These are phyloP conservation scores for Ogataea paraovalis DNA, from an alignment of 805 yeast genomes.

Conservation along the genomic window DNA sequence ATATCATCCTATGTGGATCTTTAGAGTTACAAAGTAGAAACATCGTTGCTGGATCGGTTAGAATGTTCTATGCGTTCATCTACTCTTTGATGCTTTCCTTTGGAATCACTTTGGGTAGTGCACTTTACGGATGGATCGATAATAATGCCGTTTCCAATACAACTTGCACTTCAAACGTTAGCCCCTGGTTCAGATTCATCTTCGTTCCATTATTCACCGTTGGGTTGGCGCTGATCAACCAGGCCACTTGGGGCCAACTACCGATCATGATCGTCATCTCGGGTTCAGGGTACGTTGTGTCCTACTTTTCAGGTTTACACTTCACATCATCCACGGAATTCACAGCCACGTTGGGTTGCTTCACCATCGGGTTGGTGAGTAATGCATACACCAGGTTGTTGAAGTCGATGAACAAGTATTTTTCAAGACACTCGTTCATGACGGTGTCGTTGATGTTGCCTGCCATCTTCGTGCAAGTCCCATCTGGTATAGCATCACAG, in stretches of 20 bases:
- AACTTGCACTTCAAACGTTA: conserved; percentile 50
- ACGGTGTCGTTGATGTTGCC: conserved; percentile 97
- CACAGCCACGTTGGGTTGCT: conserved; percentile 87
- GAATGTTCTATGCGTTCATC: conserved; percentile 95
- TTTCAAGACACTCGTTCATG: conserved; percentile 37
- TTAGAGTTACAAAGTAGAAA: conserved; percentile 86
- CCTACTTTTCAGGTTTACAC: conserved; percentile 72
- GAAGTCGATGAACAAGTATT: conserved; percentile 48
- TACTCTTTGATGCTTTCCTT: conserved; percentile 88
- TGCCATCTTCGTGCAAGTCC: conserved; percentile 91
- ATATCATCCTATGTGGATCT: conserved; percentile 88
- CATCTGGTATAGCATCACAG: conserved; percentile 90
- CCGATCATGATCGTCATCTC: conserved; percentile 82
- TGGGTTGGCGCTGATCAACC: conserved; percentile 69
- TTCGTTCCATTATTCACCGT: conserved; percentile 74
- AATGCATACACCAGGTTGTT: conserved; percentile 83
- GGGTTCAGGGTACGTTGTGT: conserved; percentile 76
- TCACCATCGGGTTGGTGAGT: conserved; percentile 83
- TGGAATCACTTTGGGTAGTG: conserved; percentile 92
- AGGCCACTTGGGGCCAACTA: conserved; percentile 75
- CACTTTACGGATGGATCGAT: conserved; percentile 93
- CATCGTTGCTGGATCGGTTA: conserved; percentile 87
- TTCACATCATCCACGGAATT: conserved; percentile 65
- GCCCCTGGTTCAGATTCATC: conserved; percentile 58
- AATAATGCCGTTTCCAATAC: conserved; percentile 62